Evolutionary conservation across 352 stramenopile genomes (phyloP).

Genomic region (Globisporangium solare): DNA sequence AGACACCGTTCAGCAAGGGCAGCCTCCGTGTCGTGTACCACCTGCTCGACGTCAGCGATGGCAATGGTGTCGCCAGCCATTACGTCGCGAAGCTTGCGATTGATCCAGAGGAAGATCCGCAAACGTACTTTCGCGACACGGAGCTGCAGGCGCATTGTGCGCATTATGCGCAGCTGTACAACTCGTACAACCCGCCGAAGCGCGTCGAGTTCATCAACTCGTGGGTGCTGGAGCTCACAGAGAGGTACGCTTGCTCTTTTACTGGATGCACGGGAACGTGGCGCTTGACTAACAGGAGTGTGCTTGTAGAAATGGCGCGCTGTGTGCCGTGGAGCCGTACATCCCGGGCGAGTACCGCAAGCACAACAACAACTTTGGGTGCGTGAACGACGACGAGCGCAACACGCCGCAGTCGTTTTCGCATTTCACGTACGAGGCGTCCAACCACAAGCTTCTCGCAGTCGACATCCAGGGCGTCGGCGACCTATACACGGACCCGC

Average conservation of each 20-base stretch:
- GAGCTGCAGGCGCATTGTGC: slow-evolving; percentile 85
- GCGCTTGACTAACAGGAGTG: background rate
- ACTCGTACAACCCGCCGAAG: slow-evolving; percentile 80
- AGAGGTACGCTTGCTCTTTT: slow-evolving; percentile 24
- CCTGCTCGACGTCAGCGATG: slow-evolving; percentile 53
- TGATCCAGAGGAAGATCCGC: slow-evolving; percentile 80
- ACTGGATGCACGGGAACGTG: background rate
- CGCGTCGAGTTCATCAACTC: slow-evolving; percentile 78
- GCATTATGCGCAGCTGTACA: slow-evolving; percentile 82
- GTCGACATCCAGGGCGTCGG: slow-evolving; percentile 95
- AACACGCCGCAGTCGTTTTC: slow-evolving; percentile 91
- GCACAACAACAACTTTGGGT: slow-evolving; percentile 89
- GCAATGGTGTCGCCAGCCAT: slow-evolving; percentile 16
- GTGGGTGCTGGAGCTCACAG: slow-evolving; percentile 77
- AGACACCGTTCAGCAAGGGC: slow-evolving; percentile 79
- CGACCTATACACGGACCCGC: slow-evolving; percentile 95
- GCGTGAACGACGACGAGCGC: slow-evolving; percentile 77
- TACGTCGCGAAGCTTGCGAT: slow-evolving; percentile 87
- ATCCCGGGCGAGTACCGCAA: slow-evolving; percentile 84
- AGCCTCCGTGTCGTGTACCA: slow-evolving; percentile 81
- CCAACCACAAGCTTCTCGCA: slow-evolving; percentile 88
- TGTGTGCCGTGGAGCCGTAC: slow-evolving; percentile 80
- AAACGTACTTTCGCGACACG: slow-evolving; percentile 88
- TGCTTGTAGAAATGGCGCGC: slow-evolving; percentile 32
- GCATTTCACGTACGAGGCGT: slow-evolving; percentile 93